Percentiles rank a stretch among this genome's conserved stretches.
phyloP scores from a whole-genome alignment of 1,284 basidiomycete species.

The Ganoderma leucocontextum region DNA sequence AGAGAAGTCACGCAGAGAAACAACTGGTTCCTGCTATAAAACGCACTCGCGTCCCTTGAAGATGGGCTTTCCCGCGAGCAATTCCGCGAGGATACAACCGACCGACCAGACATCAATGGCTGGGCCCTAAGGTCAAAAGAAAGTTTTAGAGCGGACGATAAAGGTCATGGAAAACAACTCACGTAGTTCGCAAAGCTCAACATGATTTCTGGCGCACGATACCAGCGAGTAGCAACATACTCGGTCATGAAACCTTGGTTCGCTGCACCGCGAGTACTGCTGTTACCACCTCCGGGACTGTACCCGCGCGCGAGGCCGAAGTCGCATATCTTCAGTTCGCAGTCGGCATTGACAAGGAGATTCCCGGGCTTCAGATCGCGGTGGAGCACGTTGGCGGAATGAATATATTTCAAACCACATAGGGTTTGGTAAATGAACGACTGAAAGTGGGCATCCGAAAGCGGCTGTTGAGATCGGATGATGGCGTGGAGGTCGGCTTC shows the following conservation, averaged over 20 bases:
- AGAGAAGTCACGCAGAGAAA: conserved; percentile 13
- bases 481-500: conserved; percentile 99
- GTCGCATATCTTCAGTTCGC: conserved; percentile 98
- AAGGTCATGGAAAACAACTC: conserved; percentile 41
- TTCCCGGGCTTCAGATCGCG: conserved; percentile 98
- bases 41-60: conserved; percentile 97
- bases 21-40: neutral
- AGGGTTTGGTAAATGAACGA: conserved; percentile 99
- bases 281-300: conserved; percentile 60
- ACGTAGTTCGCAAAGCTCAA: conserved; percentile 96
- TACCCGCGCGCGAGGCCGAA: conserved; percentile 98
- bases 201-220: conserved; percentile 98
- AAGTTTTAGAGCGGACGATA: neutral
- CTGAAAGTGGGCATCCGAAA: conserved; percentile 98
- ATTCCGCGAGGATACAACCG: conserved; percentile 97
- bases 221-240: conserved; percentile 98
- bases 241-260: conserved; percentile 99
- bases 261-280: conserved; percentile 67
- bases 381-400: conserved; percentile 97
- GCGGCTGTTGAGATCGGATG: conserved; percentile 96
- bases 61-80: conserved; percentile 96
- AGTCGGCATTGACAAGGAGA: conserved; percentile 97
- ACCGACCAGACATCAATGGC: conserved; percentile 98
- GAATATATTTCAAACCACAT: conserved; percentile 98
- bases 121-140: conserved; percentile 60